Conservation (phyloP, 1,284 basidiomycete genomes). For the Pseudozyma hubeiensis region DNA sequence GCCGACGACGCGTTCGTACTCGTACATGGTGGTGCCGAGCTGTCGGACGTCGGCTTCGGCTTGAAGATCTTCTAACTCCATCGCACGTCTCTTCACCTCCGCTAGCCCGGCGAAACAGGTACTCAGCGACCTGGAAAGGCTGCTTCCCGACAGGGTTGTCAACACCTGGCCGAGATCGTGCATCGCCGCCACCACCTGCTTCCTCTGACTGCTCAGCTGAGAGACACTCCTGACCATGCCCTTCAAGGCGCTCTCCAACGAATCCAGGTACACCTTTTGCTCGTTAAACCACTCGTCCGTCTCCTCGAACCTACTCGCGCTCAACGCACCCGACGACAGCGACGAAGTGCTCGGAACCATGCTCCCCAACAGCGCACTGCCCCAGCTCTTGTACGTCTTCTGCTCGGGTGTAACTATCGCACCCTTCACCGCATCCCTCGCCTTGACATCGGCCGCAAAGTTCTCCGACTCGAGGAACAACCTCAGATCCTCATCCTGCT, state of each 20-base stretch:
- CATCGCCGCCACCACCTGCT: constrained; percentile 69
- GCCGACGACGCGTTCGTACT: constrained; percentile 89
- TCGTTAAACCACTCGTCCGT: constrained; percentile 97
- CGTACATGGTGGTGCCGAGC: constrained; percentile 80
- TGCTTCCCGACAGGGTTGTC: constrained; percentile 65
- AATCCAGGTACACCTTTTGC: constrained; percentile 86
- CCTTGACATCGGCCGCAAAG: constrained; percentile 73
- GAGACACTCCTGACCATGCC: constrained; percentile 87
- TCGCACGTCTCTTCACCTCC: constrained; percentile 60
- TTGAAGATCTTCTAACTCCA: constrained; percentile 59
- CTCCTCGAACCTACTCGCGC: constrained; percentile 86
- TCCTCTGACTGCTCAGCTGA: constrained; percentile 80
- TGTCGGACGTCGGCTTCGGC: constrained; percentile 63
- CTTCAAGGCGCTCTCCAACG: constrained; percentile 87
- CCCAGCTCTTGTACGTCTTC: constrained; percentile 62
- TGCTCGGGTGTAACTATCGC: constrained; percentile 66
- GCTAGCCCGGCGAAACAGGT: constrained; percentile 68
- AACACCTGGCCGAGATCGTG: constrained; percentile 65
- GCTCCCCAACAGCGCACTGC: constrained; percentile 27
- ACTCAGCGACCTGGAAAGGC: constrained; percentile 67
- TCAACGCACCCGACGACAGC: constrained; percentile 37
- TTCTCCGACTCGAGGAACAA: constrained; percentile 70
- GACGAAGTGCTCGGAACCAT: constrained; percentile 55
- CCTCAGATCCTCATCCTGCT: constrained; percentile 70
- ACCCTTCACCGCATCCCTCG: constrained; percentile 71